Base-by-base conservation (phyloP, 2,329 filamentous ascomycete species). In the Diaporthe ampelina region DNA sequence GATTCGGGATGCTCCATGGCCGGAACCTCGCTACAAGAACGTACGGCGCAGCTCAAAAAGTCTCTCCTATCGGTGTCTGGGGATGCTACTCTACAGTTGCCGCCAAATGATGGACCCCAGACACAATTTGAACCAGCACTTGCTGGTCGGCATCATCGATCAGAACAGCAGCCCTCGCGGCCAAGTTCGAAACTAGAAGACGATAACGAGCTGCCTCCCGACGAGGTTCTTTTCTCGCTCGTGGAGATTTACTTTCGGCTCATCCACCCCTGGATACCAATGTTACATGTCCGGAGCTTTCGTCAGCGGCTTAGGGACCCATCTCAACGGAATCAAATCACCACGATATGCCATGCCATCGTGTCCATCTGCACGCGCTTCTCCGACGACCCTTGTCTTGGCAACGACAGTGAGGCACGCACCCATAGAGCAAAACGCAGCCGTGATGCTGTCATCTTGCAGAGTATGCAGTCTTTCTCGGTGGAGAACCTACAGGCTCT, bases 191-290 rank as follows among this genome's bases (percentile, higher is more conserved):
- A 4, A 13, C 24, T 8, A 9, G 10, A 24, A 29, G n/a, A 3
- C 17, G 59, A 63, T 3, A 40, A 48, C 26, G 35, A 56, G 52
- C 76, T 78, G 3, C 74, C 82, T 6, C 76, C 81, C 6, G 78
- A 80, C 7, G 79, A 83, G 17, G 77, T 85, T 1, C 78, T 85
- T 6, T 80, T 81, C 37, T 74, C 76, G 8, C 76, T 83, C 10
- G 78, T 83, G 19, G 81, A 83, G 1, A 78, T 81, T 1, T 85
- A 85, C 74, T 84, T 85, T 56, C 72, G 74, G 0, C 73, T 79
- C 2, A 79, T 85, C 1, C 84, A 85, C 67, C 83, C 83, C 1
- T 86, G 83, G 81, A 84, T 84, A 17, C 82, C 82, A 6, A 82
- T 84, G 68, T 70, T 84, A 13, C 82, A 83, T 69, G 80, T 79